Base-by-base conservation (phyloP, 2,329 filamentous ascomycete species). In the Sordariomycetes sp. region DNA sequence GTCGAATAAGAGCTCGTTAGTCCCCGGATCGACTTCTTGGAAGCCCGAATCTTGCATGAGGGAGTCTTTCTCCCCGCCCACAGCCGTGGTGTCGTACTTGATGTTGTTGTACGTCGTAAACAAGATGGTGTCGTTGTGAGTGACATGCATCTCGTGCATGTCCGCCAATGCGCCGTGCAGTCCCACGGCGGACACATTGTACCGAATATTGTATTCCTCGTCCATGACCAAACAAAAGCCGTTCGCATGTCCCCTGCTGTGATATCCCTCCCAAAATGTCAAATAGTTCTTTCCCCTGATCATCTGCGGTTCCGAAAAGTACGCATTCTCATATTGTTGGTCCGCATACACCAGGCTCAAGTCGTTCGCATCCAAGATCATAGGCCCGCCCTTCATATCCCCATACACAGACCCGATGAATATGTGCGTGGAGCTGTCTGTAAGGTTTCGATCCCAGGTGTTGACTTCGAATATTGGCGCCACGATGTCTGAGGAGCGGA, bases 131-230 rank as follows among this genome's bases (percentile, higher is more conserved):
- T 54, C 56, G 33, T 61, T 46, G 1, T 48, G 36, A 2, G 63
- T 67, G n/a, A 68, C 45, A 12, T 51, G 46, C 37, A 66, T 58
- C 31, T 66, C 61, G 41, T 67, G 64, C 28, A 63, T 49, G 35
- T 68, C 58, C 7, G 51, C 52, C 9, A 49, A 37, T 1, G 50
- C 55, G 17, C 53, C 54, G 8, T 43, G 44, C 10, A 58, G 40
- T 9, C 55, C 53, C 18, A 46, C 50, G 3, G 59, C 59, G 2
- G 54, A 60, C 12, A 64, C 48, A 19, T 58, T 55, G 45, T 55
- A 55, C 26, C 53, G 49, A 29, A 57, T 43, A 23, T 58, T 49
- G 42, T 66, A 66, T 18, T 41, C 43, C 30, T 49, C 35, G 36
- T 59, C 53, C 34, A 50, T 45, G 27, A 58, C 46, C 11, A 56